phyloP scores from a whole-genome alignment of 192 early-diverging fungal species.

The Coemansia sp. region DNA sequence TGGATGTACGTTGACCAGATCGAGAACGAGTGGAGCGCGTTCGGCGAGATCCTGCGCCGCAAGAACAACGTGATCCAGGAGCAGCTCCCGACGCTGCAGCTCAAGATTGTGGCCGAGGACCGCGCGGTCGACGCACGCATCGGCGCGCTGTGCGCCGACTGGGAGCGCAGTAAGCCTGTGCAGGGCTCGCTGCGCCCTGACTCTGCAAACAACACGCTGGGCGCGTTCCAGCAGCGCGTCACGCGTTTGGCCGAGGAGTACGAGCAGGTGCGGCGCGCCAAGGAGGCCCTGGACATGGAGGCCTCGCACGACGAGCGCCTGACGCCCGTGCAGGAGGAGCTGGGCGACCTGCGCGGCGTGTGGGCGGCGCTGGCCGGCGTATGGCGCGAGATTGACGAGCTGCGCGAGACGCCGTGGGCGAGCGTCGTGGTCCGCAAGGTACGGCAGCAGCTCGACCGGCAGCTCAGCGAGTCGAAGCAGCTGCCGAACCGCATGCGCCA shows the following conservation, averaged over 20 bases:
- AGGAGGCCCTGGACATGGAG: constrained; percentile 92
- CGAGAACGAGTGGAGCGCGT: constrained; percentile 96
- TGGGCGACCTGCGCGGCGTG: constrained; percentile 87
- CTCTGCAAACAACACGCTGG: constrained; percentile 76
- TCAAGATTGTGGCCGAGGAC: constrained; percentile 95
- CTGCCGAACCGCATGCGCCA: constrained; percentile 96
- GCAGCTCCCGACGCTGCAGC: constrained; percentile 89
- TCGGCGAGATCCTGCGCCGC: constrained; percentile 87
- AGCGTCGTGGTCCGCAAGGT: constrained; percentile 87
- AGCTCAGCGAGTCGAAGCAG: constrained; percentile 80
- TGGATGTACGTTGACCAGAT: constrained; percentile 96
- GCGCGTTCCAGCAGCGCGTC: constrained; percentile 80
- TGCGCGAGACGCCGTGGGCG: constrained; percentile 87
- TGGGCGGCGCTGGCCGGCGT: constrained; percentile 81
- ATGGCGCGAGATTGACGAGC: constrained; percentile 80
- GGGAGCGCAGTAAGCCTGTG: constrained; percentile 94
- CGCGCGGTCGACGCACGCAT: constrained; percentile 83
- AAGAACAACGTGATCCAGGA: constrained; percentile 93
- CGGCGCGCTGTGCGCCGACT: constrained; percentile 77
- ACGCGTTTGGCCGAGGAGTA: constrained; percentile 80
- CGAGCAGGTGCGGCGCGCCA: constrained; percentile 84
- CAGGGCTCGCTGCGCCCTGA: constrained; percentile 90
- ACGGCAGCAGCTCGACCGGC: constrained; percentile 79
- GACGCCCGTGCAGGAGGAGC: constrained; percentile 85
- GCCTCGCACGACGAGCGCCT: constrained; percentile 66